Conservation (phyloP, 2,329 filamentous ascomycete genomes). For the Alternaria sp. region DNA sequence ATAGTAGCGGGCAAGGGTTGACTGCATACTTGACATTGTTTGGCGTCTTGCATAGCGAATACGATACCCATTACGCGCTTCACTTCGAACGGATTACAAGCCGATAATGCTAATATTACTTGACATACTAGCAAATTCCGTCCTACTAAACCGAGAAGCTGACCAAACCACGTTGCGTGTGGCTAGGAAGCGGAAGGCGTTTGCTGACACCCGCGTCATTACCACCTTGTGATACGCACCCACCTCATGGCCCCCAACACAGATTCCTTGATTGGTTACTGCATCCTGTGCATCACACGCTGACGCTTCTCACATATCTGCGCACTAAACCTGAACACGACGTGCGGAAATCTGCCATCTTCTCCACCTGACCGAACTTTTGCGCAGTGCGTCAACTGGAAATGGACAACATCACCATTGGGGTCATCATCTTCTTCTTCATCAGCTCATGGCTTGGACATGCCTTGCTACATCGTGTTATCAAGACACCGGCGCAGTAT, state of each 20-base stretch:
- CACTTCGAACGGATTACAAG: not conserved
- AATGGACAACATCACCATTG: constrained; percentile 12
- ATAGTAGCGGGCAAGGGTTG: not conserved
- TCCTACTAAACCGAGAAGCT: not conserved
- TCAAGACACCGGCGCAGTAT: constrained; percentile 21
- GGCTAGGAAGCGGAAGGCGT: not conserved
- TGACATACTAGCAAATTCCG: not conserved
- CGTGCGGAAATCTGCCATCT: not conserved
- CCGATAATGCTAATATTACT: accelerated
- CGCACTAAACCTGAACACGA: not conserved
- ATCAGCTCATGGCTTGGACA: constrained; percentile 15
- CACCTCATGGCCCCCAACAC: not conserved
- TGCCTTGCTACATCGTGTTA: constrained; percentile 15
- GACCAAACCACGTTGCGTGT: too few species aligned
- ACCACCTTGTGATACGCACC: not conserved
- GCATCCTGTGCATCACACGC: not conserved
- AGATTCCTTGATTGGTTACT: not conserved
- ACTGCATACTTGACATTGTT: not conserved
- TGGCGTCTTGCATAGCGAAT: not conserved
- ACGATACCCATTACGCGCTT: constrained; percentile 7
- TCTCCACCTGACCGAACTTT: accelerated
- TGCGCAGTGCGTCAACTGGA: not conserved
- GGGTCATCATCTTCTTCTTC: constrained; percentile 18
- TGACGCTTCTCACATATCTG: not conserved
- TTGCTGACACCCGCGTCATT: not conserved